Evolutionary conservation across 2,329 filamentous ascomycete genomes (phyloP), one percentile per base, ranked within the genome.

Genomic region (Ophiostoma quercus): DNA sequence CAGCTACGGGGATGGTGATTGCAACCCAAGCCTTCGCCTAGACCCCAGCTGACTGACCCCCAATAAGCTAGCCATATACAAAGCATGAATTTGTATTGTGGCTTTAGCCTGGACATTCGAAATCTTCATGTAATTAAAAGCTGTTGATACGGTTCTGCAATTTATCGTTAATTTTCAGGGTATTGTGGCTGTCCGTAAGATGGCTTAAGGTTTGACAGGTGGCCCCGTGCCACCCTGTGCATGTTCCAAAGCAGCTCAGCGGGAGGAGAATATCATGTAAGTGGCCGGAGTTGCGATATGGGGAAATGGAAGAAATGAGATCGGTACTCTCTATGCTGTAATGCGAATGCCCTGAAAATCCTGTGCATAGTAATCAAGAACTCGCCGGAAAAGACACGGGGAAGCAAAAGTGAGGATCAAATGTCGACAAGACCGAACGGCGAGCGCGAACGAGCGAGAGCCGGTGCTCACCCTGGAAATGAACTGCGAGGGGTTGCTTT

Each of bases 11-110:
- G 51, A 57, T 57, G n/a, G 51, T 57, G 51, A 57, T 57, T 57
- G 51, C 22, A 57, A 57, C 51, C 51, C 47, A 54, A 22, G 47
- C 19, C 47, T 54, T 25, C 47, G 47, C n/a, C 47, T 54, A 54
- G 47, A 54, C 47, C 51, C 51, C 51, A 57, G 51, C 51, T 57
- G 51, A 57, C 51, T 57, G 51, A 57, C 51, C 51, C 51, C 51
- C n/a, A 29, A 12, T 25, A 14, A 57, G 51, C 22, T 12, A 57
- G 11, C 51, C 11, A 57, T 25, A 12, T 4, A 25, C 12, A 57
- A 57, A 57, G 16, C 5, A 25, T 22, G 8, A 7, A n/a, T n/a
- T 14, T 25, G 14, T 19, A 25, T 57, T 57, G n/a, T 25, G 51
- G 51, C 22, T 57, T 14, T 57, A 25, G n/a, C 12, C 7, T 57